Conservation (phyloP, 139 green algal genomes). For the Chlamydomonas sp. region DNA sequence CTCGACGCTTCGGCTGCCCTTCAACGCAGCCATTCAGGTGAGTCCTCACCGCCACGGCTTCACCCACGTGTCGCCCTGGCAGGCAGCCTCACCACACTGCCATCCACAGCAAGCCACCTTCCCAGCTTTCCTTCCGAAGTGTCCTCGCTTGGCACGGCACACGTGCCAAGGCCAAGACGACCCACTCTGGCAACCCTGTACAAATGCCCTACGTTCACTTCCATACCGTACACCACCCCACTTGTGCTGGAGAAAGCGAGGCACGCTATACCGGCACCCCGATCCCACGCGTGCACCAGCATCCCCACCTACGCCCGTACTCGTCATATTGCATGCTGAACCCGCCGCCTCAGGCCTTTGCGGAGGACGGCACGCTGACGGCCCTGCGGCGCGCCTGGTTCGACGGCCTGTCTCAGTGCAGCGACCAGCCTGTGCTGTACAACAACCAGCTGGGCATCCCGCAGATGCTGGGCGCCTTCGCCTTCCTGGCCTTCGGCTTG, state of each 20-base stretch:
- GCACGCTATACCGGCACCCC: no score
- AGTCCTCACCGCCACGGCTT: not conserved
- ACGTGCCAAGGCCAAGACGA: no score
- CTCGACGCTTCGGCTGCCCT: not conserved
- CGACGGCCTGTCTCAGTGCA: conserved; percentile 1
- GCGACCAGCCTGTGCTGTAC: not conserved
- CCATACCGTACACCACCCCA: no score
- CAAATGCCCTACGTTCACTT: no score
- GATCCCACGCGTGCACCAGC: no score
- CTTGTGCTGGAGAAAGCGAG: no score
- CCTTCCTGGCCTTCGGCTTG: not conserved
- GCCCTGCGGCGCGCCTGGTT: conserved; percentile 2
- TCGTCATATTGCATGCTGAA: not conserved
- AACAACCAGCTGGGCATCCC: conserved; percentile 9
- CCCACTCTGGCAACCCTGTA: no score
- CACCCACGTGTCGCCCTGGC: no score
- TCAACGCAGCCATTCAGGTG: conserved; percentile 15
- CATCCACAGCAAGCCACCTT: no score
- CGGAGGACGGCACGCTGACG: conserved; percentile 25
- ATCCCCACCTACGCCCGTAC: no score
- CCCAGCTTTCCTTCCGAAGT: no score
- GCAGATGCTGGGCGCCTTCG: conserved; percentile 35
- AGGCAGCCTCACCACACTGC: not conserved
- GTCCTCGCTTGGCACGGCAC: no score
- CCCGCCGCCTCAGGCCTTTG: not conserved